A percentile compares a stretch with the other conserved stretches of the same genome.
These are phyloP conservation scores for Herpotrichia juniperi DNA, from an alignment of 2,329 filamentous ascomycete species.

Conservation along the genomic window DNA sequence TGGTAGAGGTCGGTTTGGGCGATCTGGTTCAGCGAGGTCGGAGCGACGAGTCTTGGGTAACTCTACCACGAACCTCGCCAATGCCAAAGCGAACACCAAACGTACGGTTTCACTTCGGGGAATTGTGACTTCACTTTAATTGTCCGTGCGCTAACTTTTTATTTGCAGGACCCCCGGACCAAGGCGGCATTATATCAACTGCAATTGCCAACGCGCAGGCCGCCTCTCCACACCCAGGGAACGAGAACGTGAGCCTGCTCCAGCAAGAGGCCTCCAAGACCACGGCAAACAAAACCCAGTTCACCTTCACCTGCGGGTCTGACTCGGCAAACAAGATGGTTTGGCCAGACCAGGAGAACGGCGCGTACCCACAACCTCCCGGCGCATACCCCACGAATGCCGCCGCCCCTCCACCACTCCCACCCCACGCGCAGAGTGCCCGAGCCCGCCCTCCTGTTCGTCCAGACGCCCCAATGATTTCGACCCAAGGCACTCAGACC, in stretches of 20 bases:
- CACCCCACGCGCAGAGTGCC: conserved; percentile 19
- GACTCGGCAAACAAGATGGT: conserved; percentile 81
- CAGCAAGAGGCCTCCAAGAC: conserved; percentile 70
- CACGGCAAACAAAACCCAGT: conserved; percentile 79
- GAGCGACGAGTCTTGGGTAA: conserved; percentile 52
- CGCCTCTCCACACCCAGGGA: conserved; percentile 57
- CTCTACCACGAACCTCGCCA: conserved; percentile 48
- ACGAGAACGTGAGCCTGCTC: conserved; percentile 80
- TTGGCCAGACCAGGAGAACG: conserved; percentile 69
- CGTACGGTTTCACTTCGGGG: conserved; percentile 32
- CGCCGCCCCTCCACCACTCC: conserved; percentile 22
- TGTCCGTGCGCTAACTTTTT: conserved; percentile 45
- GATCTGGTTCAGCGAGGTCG: conserved; percentile 53
- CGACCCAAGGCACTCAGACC: conserved; percentile 63
- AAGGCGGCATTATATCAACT: conserved; percentile 86
- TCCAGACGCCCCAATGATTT: conserved; percentile 47
- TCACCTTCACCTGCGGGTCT: conserved; percentile 95
- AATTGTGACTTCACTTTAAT: conserved; percentile 29
- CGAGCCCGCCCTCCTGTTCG: conserved; percentile 37
- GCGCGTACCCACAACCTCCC: conserved; percentile 44
- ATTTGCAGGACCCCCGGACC: conserved; percentile 47
- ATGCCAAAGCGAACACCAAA: conserved; percentile 50
- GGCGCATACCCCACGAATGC: conserved; percentile 38
- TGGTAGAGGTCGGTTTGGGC: conserved; percentile 82
- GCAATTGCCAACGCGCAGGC: conserved; percentile 84